phyloP scores from a whole-genome alignment of 352 stramenopile genomes.

The Pythium insidiosum region DNA sequence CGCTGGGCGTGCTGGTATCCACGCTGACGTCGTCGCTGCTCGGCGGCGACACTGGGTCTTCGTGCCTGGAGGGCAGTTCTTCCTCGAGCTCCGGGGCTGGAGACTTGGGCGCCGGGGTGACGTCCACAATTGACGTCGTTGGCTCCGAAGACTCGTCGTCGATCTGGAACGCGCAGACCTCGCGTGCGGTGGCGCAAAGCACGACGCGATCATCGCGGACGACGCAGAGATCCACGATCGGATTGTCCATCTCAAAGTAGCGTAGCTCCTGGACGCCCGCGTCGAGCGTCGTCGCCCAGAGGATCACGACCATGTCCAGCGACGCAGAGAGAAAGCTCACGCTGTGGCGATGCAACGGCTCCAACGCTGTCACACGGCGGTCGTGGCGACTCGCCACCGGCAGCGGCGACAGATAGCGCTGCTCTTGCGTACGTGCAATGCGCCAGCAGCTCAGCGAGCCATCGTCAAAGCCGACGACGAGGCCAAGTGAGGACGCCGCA shows the following conservation, averaged over 20 bases:
- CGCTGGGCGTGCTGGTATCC: neutral
- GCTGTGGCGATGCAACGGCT: neutral
- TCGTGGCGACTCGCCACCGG: slow-evolving; percentile 27
- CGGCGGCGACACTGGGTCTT: no score
- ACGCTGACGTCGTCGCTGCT: neutral
- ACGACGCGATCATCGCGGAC: slow-evolving; percentile 18
- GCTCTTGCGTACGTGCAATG: slow-evolving; percentile 5
- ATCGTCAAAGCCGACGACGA: slow-evolving; percentile 49
- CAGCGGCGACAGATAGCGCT: slow-evolving; percentile 7
- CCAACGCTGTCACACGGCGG: slow-evolving; percentile 17
- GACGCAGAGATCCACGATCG: slow-evolving; percentile 35
- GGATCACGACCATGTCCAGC: slow-evolving; percentile 55
- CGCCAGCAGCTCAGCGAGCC: slow-evolving; percentile 34
- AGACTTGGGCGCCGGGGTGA: no score
- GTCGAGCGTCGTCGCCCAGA: slow-evolving; percentile 28
- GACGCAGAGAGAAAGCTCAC: slow-evolving; percentile 36
- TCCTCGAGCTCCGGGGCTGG: no score
- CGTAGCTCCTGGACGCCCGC: slow-evolving; percentile 31
- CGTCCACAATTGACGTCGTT: no score
- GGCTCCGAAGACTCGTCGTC: no score
- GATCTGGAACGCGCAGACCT: slow-evolving; percentile 22
- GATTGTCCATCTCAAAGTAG: slow-evolving; percentile 53
- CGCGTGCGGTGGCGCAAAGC: slow-evolving; percentile 22
- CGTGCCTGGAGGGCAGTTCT: no score
- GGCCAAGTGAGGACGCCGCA: neutral